phyloP scores from a whole-genome alignment of 805 yeast genomes.

The Metschnikowia arizonensis region DNA sequence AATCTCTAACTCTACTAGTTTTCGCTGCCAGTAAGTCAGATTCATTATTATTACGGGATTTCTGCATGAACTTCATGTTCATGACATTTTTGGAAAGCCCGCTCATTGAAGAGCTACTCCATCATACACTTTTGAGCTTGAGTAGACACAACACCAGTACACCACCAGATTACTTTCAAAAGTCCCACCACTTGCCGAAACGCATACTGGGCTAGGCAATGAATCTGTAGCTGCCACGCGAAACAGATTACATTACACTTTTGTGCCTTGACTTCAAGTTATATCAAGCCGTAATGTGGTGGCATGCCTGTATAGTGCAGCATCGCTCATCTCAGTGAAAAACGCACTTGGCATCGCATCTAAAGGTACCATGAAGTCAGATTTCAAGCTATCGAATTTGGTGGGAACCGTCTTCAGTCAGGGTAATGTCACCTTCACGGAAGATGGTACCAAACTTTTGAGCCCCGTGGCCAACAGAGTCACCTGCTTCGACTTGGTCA shows the following conservation, averaged over 20 bases:
- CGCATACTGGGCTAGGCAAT: neutral
- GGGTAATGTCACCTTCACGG: slow-evolving; percentile 83
- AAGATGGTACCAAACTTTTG: slow-evolving; percentile 77
- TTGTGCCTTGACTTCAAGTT: neutral
- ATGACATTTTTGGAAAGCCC: slow-evolving; percentile 60
- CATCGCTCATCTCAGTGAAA: slow-evolving; percentile 19
- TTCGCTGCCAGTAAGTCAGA: slow-evolving; percentile 26
- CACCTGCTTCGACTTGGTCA: slow-evolving; percentile 78
- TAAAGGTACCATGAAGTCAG: slow-evolving; percentile 63
- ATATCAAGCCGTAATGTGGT: neutral
- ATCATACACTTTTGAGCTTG: neutral
- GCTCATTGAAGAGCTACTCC: neutral
- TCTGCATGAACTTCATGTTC: slow-evolving; percentile 71
- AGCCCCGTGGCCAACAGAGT: slow-evolving; percentile 96
- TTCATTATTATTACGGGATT: slow-evolving; percentile 36
- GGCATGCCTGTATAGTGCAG: slow-evolving; percentile 1
- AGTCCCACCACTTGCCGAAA: neutral
- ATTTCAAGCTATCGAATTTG: slow-evolving; percentile 79
- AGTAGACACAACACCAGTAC: neutral
- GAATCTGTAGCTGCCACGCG: neutral
- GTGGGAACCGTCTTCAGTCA: slow-evolving; percentile 92
- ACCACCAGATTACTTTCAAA: neutral
- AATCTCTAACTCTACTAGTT: slow-evolving; percentile 41
- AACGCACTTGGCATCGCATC: slow-evolving; percentile 6
- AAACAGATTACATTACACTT: neutral